Percentiles rank a stretch among this genome's conserved stretches.
Conservation (phyloP, 1,284 basidiomycete genomes). For the Cutaneotrichosporon sp. region DNA sequence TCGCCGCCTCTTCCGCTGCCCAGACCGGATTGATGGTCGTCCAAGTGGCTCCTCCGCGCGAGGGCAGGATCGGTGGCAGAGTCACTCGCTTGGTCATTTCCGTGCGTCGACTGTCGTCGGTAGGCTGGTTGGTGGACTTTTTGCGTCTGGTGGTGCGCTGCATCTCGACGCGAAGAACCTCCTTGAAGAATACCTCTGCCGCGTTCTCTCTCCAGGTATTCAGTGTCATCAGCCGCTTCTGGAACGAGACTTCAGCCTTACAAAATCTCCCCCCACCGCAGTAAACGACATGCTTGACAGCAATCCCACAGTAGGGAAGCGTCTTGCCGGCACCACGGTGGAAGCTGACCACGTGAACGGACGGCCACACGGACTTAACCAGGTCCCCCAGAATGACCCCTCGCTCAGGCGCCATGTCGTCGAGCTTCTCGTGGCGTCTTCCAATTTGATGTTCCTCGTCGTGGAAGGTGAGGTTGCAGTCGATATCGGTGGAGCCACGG, state of each 20-base stretch:
- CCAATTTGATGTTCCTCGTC: neutral
- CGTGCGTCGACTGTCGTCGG: neutral
- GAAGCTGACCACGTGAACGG: neutral
- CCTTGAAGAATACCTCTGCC: neutral
- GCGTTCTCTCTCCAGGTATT: neutral
- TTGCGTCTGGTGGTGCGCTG: neutral
- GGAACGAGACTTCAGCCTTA: neutral
- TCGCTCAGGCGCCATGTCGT: neutral
- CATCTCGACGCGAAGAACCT: neutral
- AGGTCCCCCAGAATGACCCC: neutral
- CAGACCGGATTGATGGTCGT: constrained; percentile 1
- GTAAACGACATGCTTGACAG: neutral
- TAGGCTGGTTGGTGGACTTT: neutral
- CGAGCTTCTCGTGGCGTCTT: neutral
- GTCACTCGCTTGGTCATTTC: neutral
- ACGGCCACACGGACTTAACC: neutral
- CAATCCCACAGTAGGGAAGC: neutral
- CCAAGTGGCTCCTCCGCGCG: neutral
- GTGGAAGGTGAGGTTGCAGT: neutral
- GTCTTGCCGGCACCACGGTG: neutral
- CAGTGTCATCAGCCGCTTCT: neutral
- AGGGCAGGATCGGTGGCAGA: neutral
- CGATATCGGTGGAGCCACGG: neutral
- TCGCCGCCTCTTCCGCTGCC: neutral
- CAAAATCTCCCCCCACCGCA: neutral